A percentile compares a stretch with the other conserved stretches of the same genome.
Conservation (phyloP, 176 grass and related monocot genomes). For the Carex littledalei region DNA sequence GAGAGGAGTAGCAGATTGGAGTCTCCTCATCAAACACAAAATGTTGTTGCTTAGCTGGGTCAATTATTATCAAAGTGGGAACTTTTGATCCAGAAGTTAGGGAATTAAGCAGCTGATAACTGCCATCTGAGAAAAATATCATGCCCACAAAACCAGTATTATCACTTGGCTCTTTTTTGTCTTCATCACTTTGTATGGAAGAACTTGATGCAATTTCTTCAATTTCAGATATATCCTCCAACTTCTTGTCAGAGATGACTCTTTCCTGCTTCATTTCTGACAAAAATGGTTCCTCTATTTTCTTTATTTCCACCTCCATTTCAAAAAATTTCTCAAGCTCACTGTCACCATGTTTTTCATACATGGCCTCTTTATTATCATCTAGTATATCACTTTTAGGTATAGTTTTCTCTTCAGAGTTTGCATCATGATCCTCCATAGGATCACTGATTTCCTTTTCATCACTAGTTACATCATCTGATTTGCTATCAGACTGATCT, state of each 20-base stretch:
- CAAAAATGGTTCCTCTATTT: slow-evolving; percentile 13
- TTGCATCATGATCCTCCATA: slow-evolving; percentile 19
- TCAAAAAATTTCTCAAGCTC: slow-evolving; percentile 2
- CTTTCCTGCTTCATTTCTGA: slow-evolving; percentile 28
- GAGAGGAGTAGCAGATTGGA: slow-evolving; percentile 44
- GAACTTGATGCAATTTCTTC: slow-evolving; percentile 27
- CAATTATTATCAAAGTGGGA: slow-evolving; percentile 81
- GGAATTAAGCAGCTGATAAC: slow-evolving; percentile 56
- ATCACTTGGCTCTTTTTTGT: background rate
- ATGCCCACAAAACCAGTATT: slow-evolving; percentile 46
- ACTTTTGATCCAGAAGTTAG: slow-evolving; percentile 70
- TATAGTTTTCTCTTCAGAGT: slow-evolving; percentile 9
- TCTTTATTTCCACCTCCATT: slow-evolving; percentile 1
- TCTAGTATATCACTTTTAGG: background rate
- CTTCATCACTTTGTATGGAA: slow-evolving; percentile 10
- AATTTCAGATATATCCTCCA: slow-evolving; percentile 3
- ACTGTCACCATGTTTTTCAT: background rate
- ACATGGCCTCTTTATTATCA: slow-evolving; percentile 1
- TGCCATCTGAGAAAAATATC: slow-evolving; percentile 78
- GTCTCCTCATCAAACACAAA: slow-evolving; percentile 58
- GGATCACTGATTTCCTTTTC: slow-evolving; percentile 11
- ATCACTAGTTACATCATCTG: slow-evolving; percentile 18
- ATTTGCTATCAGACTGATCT: slow-evolving; percentile 21
- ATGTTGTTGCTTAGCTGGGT: slow-evolving; percentile 61
- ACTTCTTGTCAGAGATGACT: background rate